phyloP scores from a whole-genome alignment of 352 stramenopile genomes.

The Phytophthora niederhauseri region DNA sequence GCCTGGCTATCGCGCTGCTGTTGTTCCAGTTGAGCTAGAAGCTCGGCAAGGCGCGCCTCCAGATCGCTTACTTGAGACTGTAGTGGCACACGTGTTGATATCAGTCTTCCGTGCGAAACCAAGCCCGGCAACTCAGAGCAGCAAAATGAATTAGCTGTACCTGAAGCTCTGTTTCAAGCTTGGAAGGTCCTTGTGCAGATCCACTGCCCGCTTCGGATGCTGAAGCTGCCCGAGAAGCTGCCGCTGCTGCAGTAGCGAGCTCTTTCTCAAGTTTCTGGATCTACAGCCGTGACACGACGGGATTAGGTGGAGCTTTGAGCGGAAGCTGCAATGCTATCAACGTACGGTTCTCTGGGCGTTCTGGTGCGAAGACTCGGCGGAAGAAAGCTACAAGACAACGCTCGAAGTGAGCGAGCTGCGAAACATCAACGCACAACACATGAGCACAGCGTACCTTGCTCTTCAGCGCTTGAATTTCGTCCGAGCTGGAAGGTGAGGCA shows the following conservation, averaged over 20 bases:
- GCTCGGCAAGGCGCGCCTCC: conserved; percentile 38
- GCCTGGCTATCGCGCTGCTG: conserved; percentile 48
- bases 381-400: conserved; percentile 37
- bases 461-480: conserved; percentile 55
- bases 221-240: conserved; percentile 30
- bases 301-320: no score
- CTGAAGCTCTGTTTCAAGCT: conserved; percentile 47
- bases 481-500: conserved; percentile 19
- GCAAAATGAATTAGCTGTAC: conserved; percentile 10
- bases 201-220: conserved; percentile 45
- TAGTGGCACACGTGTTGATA: not conserved
- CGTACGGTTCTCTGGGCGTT: conserved; percentile 60
- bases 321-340: not conserved
- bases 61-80: conserved; percentile 52
- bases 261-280: conserved; percentile 69
- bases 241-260: conserved; percentile 32
- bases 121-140: not conserved
- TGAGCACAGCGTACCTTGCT: conserved; percentile 49
- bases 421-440: not conserved
- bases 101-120: not conserved
- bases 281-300: conserved; percentile 21
- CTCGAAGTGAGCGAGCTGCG: not conserved
- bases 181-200: conserved; percentile 28
- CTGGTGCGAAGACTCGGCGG: conserved; percentile 38
- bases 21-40: conserved; percentile 56